Evolutionary conservation across 2,329 filamentous ascomycete genomes (phyloP).

Genomic region (Lithohypha guttulata): DNA sequence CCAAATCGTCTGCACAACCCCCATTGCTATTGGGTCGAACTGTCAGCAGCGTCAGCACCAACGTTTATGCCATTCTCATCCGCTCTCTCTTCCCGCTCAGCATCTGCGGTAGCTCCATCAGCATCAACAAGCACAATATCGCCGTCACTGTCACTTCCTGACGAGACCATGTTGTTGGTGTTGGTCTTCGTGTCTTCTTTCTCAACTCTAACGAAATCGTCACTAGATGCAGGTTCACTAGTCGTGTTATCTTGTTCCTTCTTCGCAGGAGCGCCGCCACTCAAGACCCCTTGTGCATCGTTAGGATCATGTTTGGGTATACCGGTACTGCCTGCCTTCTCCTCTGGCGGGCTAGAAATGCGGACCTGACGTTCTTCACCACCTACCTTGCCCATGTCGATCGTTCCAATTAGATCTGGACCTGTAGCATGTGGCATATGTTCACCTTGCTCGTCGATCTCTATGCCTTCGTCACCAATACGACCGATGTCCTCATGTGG

Average conservation of each 20-base stretch:
- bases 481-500: slow-evolving; percentile 25
- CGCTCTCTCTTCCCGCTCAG: slow-evolving; percentile 5
- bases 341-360: slow-evolving; percentile 21
- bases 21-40: slow-evolving; percentile 1
- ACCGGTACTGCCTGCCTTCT: slow-evolving; percentile 4
- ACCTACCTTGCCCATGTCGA: slow-evolving; percentile 71
- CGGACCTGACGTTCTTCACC: slow-evolving; percentile 36
- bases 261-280: slow-evolving; percentile 13
- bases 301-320: no score
- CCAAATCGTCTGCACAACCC: no score
- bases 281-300: slow-evolving; percentile 15
- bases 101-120: slow-evolving; percentile 13
- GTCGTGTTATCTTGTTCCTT: background rate
- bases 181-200: slow-evolving; percentile 6
- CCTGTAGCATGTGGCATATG: slow-evolving; percentile 64
- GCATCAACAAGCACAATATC: slow-evolving; percentile 31
- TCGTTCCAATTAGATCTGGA: slow-evolving; percentile 71
- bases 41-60: slow-evolving; percentile 1
- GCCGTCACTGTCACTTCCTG: slow-evolving; percentile 23
- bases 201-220: slow-evolving; percentile 6
- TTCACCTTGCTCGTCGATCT: slow-evolving; percentile 42
- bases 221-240: slow-evolving; percentile 7
- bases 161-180: background rate
- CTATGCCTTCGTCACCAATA: slow-evolving; percentile 29
- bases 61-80: slow-evolving; percentile 2